phyloP scores from a whole-genome alignment of 306 rosid species.

The Crotalaria pallida region DNA sequence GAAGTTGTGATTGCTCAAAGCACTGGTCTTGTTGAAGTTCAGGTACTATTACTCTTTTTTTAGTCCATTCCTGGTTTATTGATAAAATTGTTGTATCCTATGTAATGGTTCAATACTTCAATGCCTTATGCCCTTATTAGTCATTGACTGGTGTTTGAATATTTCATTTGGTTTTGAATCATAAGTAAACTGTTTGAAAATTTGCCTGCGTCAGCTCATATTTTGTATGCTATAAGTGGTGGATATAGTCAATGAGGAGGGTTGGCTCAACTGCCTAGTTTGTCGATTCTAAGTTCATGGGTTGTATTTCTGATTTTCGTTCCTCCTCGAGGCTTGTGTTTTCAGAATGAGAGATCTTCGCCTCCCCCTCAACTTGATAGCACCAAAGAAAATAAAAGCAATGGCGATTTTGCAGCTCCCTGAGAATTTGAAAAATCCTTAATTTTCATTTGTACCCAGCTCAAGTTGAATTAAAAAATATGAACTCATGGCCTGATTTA shows the following conservation, averaged over 20 bases:
- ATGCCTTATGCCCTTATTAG: not conserved
- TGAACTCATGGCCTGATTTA: not conserved
- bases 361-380: not conserved
- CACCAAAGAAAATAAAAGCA: not conserved
- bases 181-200: not conserved
- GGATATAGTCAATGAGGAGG: not conserved
- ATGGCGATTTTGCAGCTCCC: not conserved
- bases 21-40: conserved; percentile 86
- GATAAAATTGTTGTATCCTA: not conserved
- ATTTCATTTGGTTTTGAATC: not conserved
- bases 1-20: conserved; percentile 85
- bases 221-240: not conserved
- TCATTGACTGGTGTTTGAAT: not conserved
- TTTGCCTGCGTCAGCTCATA: not conserved
- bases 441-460: not conserved
- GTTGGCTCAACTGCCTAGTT: not conserved
- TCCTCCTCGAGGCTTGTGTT: not conserved
- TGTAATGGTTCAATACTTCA: not conserved
- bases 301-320: not conserved
- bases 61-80: not conserved
- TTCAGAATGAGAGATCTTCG: not conserved
- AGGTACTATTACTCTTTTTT: conserved; percentile 33
- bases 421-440: not conserved
- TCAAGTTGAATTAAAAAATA: not conserved
- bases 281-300: not conserved